Percentiles rank a stretch among this genome's conserved stretches.
phyloP scores from a whole-genome alignment of 2,329 filamentous ascomycete genomes.

The Blumeria hordei region DNA sequence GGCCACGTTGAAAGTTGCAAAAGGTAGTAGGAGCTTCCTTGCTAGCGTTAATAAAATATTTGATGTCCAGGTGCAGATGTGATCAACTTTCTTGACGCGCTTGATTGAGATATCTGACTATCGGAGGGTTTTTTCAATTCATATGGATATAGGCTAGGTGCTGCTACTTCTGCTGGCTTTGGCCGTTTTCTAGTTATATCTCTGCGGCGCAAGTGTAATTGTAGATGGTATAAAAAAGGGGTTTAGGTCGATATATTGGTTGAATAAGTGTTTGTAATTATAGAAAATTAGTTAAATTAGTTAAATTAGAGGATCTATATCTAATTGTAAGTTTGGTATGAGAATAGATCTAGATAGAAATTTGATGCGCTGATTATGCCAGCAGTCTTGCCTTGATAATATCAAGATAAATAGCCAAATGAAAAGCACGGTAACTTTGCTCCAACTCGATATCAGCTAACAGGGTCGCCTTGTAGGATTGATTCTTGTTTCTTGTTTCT shows the following conservation, averaged over 20 bases:
- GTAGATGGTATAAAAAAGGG: not conserved
- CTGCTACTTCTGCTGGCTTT: not conserved
- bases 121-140: conserved; percentile 6
- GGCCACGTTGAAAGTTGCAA: no score
- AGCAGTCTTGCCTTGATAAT: no score
- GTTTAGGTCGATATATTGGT: not conserved
- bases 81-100: not conserved
- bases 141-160: not conserved
- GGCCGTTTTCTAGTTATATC: not conserved
- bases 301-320: not conserved
- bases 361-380: no score
- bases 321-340: no score
- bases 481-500: no score
- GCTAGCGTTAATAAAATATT: not conserved
- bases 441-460: not conserved
- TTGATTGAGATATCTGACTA: conserved; percentile 3
- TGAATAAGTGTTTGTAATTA: not conserved
- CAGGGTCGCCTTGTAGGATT: not conserved
- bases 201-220: not conserved
- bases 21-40: no score
- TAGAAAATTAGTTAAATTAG: not conserved
- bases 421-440: not conserved
- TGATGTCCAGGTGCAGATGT: not conserved
- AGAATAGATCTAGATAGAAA: no score
- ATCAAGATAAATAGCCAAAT: not conserved